Evolutionary conservation across 805 yeast species (phyloP).

Genomic region (Allodekkera sacchari): DNA sequence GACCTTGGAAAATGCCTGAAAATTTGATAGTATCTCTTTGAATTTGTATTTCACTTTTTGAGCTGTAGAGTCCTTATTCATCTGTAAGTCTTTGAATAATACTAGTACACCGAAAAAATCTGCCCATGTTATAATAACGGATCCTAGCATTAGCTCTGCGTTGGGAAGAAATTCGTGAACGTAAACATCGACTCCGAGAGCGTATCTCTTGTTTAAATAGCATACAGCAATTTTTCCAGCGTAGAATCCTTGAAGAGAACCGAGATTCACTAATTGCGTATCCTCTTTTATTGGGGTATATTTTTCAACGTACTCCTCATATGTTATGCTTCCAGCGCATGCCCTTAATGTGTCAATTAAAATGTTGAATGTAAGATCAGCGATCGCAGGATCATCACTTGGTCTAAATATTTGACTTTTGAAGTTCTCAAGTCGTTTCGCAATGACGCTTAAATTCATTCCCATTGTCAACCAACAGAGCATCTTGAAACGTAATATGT

Average conservation of each 20-base stretch:
- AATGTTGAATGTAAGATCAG: not conserved
- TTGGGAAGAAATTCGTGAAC: conserved; percentile 3
- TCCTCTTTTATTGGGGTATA: not conserved
- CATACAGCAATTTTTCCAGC: conserved; percentile 2
- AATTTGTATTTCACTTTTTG: conserved; percentile 11
- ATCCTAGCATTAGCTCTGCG: not conserved
- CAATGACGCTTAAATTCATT: conserved; percentile 5
- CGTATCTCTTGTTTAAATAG: conserved; percentile 7
- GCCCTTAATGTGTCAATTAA: conserved; percentile 3
- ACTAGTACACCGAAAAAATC: conserved; percentile 9
- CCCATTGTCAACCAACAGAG: conserved; percentile 11
- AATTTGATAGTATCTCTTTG: conserved; percentile 15
- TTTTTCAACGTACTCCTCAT: not conserved
- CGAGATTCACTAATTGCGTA: not conserved
- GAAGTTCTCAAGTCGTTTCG: conserved; percentile 5
- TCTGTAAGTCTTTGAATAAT: conserved; percentile 11
- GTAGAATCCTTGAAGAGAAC: conserved; percentile 1
- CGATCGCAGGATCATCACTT: not conserved
- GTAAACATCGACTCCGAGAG: conserved; percentile 4
- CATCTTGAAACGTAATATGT: conserved; percentile 8
- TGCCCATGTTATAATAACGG: conserved; percentile 6
- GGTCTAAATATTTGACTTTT: conserved; percentile 1
- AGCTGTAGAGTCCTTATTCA: conserved; percentile 10
- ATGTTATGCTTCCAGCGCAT: conserved; percentile 5
- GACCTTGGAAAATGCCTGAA: conserved; percentile 27